phyloP scores from a whole-genome alignment of 345 rosid genomes.

The Acer yangbiense region DNA sequence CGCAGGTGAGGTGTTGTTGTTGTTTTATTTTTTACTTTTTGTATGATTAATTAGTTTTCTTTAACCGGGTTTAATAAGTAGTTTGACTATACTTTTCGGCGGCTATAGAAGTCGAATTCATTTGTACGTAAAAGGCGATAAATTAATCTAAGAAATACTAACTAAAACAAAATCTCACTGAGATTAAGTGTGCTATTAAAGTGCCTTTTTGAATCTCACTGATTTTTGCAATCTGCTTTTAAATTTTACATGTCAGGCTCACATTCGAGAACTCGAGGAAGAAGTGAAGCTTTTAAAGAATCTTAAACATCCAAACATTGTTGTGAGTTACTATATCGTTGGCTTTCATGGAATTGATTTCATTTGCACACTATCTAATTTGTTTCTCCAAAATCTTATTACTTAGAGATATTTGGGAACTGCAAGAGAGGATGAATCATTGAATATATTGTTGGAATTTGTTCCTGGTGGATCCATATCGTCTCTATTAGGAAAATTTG shows the following conservation, averaged over 20 bases:
- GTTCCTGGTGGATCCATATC: slow-evolving; percentile 92
- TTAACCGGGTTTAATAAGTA: not conserved
- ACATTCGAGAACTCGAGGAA: slow-evolving; percentile 81
- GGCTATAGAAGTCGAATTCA: too few species aligned
- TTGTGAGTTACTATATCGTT: slow-evolving; percentile 49
- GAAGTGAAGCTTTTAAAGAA: slow-evolving; percentile 87
- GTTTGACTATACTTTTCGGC: not conserved
- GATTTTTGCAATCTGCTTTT: not conserved
- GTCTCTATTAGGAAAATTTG: slow-evolving; percentile 77
- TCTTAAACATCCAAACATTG: slow-evolving; percentile 80
- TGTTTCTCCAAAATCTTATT: slow-evolving; percentile 8
- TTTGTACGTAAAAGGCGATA: not conserved
- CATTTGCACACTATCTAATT: slow-evolving; percentile 2
- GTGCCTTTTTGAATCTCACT: not conserved
- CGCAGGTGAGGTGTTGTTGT: slow-evolving; percentile 41
- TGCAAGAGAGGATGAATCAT: slow-evolving; percentile 67
- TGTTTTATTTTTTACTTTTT: not conserved
- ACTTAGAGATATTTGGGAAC: slow-evolving; percentile 80
- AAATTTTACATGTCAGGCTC: slow-evolving; percentile 41
- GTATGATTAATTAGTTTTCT: not conserved
- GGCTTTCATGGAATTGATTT: not conserved
- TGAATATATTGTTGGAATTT: slow-evolving; percentile 78
- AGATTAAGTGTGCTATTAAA: not conserved
- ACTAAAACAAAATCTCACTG: not conserved
- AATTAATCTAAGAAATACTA: not conserved